Conservation (phyloP, 2,329 filamentous ascomycete genomes). For the Xylaria arbuscula region DNA sequence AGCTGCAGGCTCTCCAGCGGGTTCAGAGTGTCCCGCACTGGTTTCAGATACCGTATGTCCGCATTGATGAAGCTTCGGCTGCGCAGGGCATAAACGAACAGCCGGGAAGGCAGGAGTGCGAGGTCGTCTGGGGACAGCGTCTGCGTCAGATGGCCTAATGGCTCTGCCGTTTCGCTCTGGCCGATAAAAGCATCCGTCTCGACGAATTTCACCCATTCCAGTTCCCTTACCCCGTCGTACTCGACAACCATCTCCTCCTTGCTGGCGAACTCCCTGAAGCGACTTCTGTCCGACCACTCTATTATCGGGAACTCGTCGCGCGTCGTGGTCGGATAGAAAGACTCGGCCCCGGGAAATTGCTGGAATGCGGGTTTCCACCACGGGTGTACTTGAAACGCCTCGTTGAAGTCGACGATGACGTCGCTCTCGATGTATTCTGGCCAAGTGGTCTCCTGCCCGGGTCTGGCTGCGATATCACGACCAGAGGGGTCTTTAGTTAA, state of each 20-base stretch:
- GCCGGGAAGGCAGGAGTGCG: slow-evolving; percentile 34
- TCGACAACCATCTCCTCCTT: slow-evolving; percentile 36
- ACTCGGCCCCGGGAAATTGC: slow-evolving; percentile 34
- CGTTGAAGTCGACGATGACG: slow-evolving; percentile 38
- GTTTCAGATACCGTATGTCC: slow-evolving; percentile 34
- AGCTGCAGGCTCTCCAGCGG: slow-evolving; percentile 38
- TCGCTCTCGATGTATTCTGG: slow-evolving; percentile 39
- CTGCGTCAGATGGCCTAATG: slow-evolving; percentile 28
- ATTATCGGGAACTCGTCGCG: slow-evolving; percentile 37
- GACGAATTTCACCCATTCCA: slow-evolving; percentile 35
- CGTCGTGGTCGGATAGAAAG: slow-evolving; percentile 31
- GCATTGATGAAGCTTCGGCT: slow-evolving; percentile 38
- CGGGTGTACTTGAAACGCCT: slow-evolving; percentile 36
- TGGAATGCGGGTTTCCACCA: slow-evolving; percentile 39
- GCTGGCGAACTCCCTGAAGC: slow-evolving; percentile 24
- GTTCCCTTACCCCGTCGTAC: slow-evolving; percentile 34
- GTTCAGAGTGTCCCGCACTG: slow-evolving; percentile 33
- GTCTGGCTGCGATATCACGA: slow-evolving; percentile 30
- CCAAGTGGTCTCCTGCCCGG: slow-evolving; percentile 32
- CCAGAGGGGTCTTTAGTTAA: slow-evolving; percentile 36
- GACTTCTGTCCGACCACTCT: slow-evolving; percentile 35
- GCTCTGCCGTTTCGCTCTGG: slow-evolving; percentile 18
- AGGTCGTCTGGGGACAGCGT: slow-evolving; percentile 31
- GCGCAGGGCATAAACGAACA: slow-evolving; percentile 38
- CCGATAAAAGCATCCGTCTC: slow-evolving; percentile 32